Base-by-base conservation (phyloP, 2,329 filamentous ascomycete species). In the Paecilomyces sp. region DNA sequence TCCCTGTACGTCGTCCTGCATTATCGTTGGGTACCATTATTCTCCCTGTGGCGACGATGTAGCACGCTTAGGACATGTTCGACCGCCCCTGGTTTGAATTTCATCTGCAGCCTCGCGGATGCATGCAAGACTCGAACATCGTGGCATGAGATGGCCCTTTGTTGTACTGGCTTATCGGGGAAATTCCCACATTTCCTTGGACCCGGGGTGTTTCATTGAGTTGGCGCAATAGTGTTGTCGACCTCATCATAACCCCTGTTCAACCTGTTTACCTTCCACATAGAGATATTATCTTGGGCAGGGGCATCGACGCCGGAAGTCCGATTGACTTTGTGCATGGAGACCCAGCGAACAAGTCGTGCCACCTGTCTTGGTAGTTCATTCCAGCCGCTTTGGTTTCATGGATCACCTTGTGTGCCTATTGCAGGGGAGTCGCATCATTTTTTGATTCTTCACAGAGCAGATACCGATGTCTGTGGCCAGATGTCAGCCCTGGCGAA, bases 121-220 rank as follows among this genome's bases (percentile, higher is more conserved):
- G 72, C 73, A 75, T 71, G 69, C 66, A 54, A 12, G 56, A 24
- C 54, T 69, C 68, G 65, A 70, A 64, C 70, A 68, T 71, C 68
- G 74, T 77, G 73, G 74, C 71, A 66, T 69, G 62, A 66, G 65
- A 60, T 61, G 64, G 62, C 68, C 62, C 66, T 64, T 66, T 69
- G 54, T 65, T 64, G 66, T 66, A 68, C 66, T 65, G 18, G 68
- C 64, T 61, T 69, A 59, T 58, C 58, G 62, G 60, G 55, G 65
- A 73, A 74, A 74, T 74, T 74, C 68, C 71, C 72, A 72, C 74
- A 75, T 65, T 66, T 51, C 57, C 57, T 64, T 63, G 66, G 59
- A 63, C 36, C 24, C 60, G 56, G 28, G 56, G 58, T 56, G 54
- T 24, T 47, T 18, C 41, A n/a, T 22, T 18, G 41, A 47, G 41